phyloP scores from a whole-genome alignment of 1,139 yeast species.

The Suhomyces anneliseae region DNA sequence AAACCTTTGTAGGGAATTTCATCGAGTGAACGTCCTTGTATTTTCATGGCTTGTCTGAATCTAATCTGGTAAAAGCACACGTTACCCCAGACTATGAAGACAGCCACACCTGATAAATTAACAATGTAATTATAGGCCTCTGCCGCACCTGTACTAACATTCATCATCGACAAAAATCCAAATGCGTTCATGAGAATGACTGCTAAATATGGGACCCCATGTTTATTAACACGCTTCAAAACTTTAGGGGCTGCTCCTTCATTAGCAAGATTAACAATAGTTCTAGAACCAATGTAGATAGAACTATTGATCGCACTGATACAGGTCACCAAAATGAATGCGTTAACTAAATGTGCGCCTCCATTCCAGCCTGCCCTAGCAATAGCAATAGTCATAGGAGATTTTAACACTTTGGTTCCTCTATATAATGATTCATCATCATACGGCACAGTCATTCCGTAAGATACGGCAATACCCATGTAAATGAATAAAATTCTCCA shows the following conservation, averaged over 20 bases:
- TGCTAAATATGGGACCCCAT: slow-evolving; percentile 53
- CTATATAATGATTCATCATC: slow-evolving; percentile 35
- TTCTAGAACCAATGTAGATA: slow-evolving; percentile 52
- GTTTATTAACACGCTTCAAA: slow-evolving; percentile 41
- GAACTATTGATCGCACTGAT: slow-evolving; percentile 56
- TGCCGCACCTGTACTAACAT: slow-evolving; percentile 53
- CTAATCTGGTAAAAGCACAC: slow-evolving; percentile 46
- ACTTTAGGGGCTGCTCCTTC: slow-evolving; percentile 52
- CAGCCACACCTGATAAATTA: slow-evolving; percentile 55
- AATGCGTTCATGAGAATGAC: slow-evolving; percentile 48
- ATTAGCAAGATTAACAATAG: slow-evolving; percentile 50
- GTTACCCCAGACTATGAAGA: slow-evolving; percentile 54
- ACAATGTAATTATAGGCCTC: slow-evolving; percentile 55
- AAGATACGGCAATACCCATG: slow-evolving; percentile 53
- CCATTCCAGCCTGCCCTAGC: slow-evolving; percentile 49
- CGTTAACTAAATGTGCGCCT: slow-evolving; percentile 52
- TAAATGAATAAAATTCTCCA: slow-evolving; percentile 54
- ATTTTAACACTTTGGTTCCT: slow-evolving; percentile 29
- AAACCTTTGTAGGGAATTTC: slow-evolving; percentile 56
- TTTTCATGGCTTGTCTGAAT: slow-evolving; percentile 51
- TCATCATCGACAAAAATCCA: slow-evolving; percentile 53
- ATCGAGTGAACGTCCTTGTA: slow-evolving; percentile 45
- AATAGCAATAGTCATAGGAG: slow-evolving; percentile 48
- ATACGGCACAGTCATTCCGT: slow-evolving; percentile 57
- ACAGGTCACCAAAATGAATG: slow-evolving; percentile 52